Conservation (phyloP, 345 rosid species). For the Gossypium bickii region DNA sequence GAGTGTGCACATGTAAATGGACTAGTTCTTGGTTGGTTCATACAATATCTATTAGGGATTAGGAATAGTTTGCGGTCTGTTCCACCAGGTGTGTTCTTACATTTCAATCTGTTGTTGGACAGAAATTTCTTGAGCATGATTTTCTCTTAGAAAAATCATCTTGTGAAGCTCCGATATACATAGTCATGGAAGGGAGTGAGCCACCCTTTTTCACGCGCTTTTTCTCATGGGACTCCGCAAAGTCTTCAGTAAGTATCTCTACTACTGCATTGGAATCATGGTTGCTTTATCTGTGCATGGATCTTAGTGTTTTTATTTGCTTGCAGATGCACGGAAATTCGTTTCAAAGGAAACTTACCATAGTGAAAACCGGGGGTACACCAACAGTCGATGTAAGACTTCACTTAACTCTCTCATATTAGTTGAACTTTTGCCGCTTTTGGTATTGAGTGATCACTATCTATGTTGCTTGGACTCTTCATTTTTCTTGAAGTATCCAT, state of each 20-base stretch:
- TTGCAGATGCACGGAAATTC: slow-evolving; percentile 96
- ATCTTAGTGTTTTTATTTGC: slow-evolving; percentile 19
- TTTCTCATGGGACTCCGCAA: slow-evolving; percentile 90
- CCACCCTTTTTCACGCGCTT: slow-evolving; percentile 92
- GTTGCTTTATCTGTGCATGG: slow-evolving; percentile 13
- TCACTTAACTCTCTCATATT: slow-evolving; percentile 9
- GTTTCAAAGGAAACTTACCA: slow-evolving; percentile 81
- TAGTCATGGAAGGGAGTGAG: slow-evolving; percentile 84
- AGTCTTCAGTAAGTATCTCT: slow-evolving; percentile 60
- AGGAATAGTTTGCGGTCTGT: neutral
- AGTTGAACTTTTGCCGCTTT: neutral
- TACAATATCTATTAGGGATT: neutral
- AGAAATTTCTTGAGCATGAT: slow-evolving; percentile 84
- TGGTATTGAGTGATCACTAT: neutral
- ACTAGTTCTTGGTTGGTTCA: neutral
- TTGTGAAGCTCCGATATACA: slow-evolving; percentile 61
- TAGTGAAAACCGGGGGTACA: slow-evolving; percentile 69
- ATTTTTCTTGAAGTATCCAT: neutral
- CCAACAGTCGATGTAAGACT: slow-evolving; percentile 68
- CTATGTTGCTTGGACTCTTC: neutral
- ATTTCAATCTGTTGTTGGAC: slow-evolving; percentile 22
- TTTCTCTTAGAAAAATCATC: slow-evolving; percentile 68
- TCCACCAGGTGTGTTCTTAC: slow-evolving; percentile 9
- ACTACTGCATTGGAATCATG: neutral
- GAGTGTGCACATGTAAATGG: neutral